phyloP scores from a whole-genome alignment of 2,329 filamentous ascomycete species.

The Diaporthe sp. region DNA sequence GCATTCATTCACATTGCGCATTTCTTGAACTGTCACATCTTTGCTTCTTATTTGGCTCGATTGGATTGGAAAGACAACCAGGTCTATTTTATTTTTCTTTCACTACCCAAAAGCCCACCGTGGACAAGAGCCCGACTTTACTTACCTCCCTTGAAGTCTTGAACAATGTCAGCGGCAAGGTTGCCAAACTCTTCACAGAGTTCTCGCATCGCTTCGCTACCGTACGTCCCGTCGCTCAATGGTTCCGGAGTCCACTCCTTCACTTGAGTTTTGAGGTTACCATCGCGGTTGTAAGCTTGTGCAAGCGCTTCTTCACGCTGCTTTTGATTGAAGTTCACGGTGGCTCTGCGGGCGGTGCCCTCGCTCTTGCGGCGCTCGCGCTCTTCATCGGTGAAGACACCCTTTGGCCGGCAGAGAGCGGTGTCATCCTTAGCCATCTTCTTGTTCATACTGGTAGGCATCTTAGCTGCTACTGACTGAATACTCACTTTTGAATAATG shows the following conservation, averaged over 20 bases:
- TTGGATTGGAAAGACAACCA: background rate
- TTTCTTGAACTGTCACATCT: background rate
- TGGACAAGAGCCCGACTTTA: background rate
- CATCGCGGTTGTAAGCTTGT: background rate
- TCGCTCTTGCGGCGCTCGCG: background rate
- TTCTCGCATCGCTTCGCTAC: background rate
- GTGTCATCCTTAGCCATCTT: background rate
- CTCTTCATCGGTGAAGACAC: conserved; percentile 9
- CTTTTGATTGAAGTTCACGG: background rate
- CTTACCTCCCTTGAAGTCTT: background rate
- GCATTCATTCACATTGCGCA: background rate
- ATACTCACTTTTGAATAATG: background rate
- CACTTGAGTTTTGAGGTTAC: background rate
- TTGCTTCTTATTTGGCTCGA: background rate
- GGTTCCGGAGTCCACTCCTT: conserved; percentile 12
- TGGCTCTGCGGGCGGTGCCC: background rate
- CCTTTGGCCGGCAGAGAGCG: background rate
- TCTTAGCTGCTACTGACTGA: background rate
- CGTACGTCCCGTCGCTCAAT: background rate
- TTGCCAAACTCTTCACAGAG: conserved; percentile 21
- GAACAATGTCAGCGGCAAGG: conserved; percentile 13
- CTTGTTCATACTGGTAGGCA: background rate
- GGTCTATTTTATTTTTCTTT: background rate
- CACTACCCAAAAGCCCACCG: background rate
- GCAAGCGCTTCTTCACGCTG: background rate